Conservation (phyloP, 2,329 filamentous ascomycete species). For the Colletotrichum echinochloae region DNA sequence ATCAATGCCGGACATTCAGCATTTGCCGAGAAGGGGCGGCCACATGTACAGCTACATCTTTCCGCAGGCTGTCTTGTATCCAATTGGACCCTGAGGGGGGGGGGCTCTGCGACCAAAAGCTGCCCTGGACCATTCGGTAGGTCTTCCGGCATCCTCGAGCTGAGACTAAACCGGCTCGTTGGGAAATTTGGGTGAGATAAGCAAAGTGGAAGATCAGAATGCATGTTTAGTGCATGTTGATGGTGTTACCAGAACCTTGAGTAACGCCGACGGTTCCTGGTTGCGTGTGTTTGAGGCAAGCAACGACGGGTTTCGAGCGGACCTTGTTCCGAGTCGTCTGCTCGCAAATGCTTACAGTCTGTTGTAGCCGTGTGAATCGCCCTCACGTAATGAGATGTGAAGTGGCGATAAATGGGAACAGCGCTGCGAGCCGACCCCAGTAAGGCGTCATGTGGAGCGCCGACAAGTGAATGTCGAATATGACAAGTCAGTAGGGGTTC, state of each 20-base stretch:
- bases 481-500: background rate
- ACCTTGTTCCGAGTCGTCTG: background rate
- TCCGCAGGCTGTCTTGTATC: slow-evolving; percentile 1
- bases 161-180: slow-evolving; percentile 23
- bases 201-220: slow-evolving; percentile 10
- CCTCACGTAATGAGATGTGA: background rate
- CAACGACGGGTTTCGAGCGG: background rate
- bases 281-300: slow-evolving; percentile 11
- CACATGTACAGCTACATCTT: slow-evolving; percentile 27
- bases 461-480: background rate
- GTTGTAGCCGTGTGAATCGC: slow-evolving; percentile 6
- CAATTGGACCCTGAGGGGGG: too few relatives aligned
- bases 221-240: background rate
- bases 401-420: background rate
- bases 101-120: slow-evolving; percentile 6
- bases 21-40: slow-evolving; percentile 1
- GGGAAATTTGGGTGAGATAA: slow-evolving; percentile 14
- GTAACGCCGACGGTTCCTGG: background rate
- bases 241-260: slow-evolving; percentile 1
- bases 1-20: background rate
- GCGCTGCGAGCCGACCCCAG: background rate
- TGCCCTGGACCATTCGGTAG: slow-evolving; percentile 27
- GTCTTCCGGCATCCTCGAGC: slow-evolving; percentile 19
- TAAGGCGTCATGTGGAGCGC: too few relatives aligned
- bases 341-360: slow-evolving; percentile 9